Evolutionary conservation across 75 land plant genomes (phyloP), one percentile per base, ranked within the genome.

Genomic region (Cupressus sempervirens): DNA sequence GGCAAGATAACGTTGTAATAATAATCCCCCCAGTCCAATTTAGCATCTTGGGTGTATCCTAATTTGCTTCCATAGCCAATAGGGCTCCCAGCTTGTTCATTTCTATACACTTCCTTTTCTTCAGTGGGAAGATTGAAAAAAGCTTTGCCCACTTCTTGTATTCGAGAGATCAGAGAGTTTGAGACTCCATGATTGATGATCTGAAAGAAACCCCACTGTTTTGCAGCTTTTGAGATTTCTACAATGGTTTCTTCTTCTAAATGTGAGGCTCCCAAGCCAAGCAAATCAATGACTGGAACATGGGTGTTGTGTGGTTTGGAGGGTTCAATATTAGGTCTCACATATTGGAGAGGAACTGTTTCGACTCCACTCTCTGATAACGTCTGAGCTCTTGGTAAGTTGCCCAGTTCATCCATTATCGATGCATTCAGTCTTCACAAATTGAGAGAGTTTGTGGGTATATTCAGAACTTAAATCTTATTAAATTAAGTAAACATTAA

Each of bases 171-270:
- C 10, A 73, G 38, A 34, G 3, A 34, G 14, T 13, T 15, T 13
- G 76, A 38, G 76, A 73, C 14, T 34, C 76, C 76, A 32, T 73
- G 76, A 38, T 76, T 76, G 13, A 76, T 9, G 40, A 76, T 76
- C 43, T 76, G 46, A 23, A 77, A 77, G 80, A 77, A 77, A 7
- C 80, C 80, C 80, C 80, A 77, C 3, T 41, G 23, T 23, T 77
- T 11, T 43, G 80, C n/a, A 41, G 80, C 80, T 3, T 3, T 77
- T 0, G 80, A 43, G 43, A 77, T 77, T 8, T 23, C 80, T 20
- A 3, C 43, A 0, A 77, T 18, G 48, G n/a, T 41, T n/a, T 38
- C 20, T 1, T 77, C 0, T 20, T 41, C 26, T 6, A 77, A 48
- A 40, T 40, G 41, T 0, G 6, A 26, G 80, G 20, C 26, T 1